A percentile compares a stretch with the other conserved stretches of the same genome.
These are phyloP conservation scores for Naganishia sp. DNA, from an alignment of 1,284 basidiomycete genomes.

Conservation along the genomic window DNA sequence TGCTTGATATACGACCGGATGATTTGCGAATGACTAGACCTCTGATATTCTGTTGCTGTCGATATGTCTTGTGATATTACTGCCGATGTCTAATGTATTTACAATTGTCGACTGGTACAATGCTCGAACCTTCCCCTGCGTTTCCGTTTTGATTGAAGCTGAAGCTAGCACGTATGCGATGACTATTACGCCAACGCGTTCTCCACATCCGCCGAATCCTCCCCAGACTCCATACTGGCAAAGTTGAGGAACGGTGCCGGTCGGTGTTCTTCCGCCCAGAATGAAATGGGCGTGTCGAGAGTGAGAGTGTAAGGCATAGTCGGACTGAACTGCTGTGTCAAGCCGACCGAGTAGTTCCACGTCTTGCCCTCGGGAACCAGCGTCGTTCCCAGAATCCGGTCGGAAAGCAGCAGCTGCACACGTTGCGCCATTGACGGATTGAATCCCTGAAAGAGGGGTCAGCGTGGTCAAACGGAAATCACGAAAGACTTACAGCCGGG, in stretches of 20 bases:
- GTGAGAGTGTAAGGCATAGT: constrained; percentile 81
- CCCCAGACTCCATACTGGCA: constrained; percentile 77
- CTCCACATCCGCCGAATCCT: constrained; percentile 87
- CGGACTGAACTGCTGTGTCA: constrained; percentile 88
- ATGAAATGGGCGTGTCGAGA: constrained; percentile 85
- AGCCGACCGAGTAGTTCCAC: constrained; percentile 90
- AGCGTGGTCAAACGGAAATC: constrained; percentile 35
- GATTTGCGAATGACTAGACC: no score
- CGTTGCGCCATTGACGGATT: constrained; percentile 97
- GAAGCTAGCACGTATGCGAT: neutral
- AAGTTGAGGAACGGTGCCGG: constrained; percentile 91
- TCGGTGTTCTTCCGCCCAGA: constrained; percentile 95
- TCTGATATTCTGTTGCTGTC: no score
- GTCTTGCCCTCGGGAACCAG: constrained; percentile 85
- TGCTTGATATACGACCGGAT: no score
- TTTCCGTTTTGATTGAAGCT: no score
- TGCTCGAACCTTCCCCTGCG: no score
- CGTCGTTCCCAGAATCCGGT: constrained; percentile 88
- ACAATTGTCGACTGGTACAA: no score
- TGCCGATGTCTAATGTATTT: no score
- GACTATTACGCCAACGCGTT: constrained; percentile 56
- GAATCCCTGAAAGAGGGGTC: constrained; percentile 65
- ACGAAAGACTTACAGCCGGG: constrained; percentile 61
- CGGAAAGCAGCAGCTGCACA: constrained; percentile 90
- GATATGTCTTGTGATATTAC: no score